Evolutionary conservation across 768 basidiomycete genomes (phyloP), one percentile per base, ranked within the genome.

Genomic region (Gymnopilus dilepis): DNA sequence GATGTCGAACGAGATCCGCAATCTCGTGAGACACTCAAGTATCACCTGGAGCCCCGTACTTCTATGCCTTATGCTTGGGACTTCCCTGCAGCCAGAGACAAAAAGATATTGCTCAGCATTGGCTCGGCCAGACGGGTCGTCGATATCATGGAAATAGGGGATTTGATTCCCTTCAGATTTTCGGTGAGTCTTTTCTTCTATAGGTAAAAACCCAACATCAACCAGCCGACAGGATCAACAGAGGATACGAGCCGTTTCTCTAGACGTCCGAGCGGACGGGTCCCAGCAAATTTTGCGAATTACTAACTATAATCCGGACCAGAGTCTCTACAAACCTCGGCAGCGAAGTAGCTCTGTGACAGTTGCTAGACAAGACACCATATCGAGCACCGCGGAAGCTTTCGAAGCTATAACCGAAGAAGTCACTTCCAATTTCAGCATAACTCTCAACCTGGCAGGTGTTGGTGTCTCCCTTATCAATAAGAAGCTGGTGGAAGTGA

Each of bases 81-180:
- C 70, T 86, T 83, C 61, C 97, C 97, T 6, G 92, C 95, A 2
- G 88, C 89, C 1, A 79, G 80, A 47, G 88, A 91, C 66, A 99
- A 97, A 76, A 88, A 86, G 64, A 78, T 99, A 24, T 73, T 86
- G 34, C 78, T 99, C 21, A 72, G 73, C 9, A 81, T 88, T 51
- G 88, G 87, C 42, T 83, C 83, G 22, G 76, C 84, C 56, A 84
- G 83, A 11, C 84, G 93, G 28, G 73, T 81, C 21, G 79, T 99
- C 53, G 97, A 99, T 71, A 89, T 97, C 62, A 89, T 97, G 88
- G 97, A 98, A 74, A 99, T 99, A 21, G 97, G 97, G 26, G 85
- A 91, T 65, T 83, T 97, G 6, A 75, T 92, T 12, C 97, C 97
- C 1, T 96, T 96, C 82, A 93, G 86, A 72, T 93, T 97, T 71